phyloP scores from a whole-genome alignment of 495 filamentous ascomycete genomes.

The Ramalina peruviana region DNA sequence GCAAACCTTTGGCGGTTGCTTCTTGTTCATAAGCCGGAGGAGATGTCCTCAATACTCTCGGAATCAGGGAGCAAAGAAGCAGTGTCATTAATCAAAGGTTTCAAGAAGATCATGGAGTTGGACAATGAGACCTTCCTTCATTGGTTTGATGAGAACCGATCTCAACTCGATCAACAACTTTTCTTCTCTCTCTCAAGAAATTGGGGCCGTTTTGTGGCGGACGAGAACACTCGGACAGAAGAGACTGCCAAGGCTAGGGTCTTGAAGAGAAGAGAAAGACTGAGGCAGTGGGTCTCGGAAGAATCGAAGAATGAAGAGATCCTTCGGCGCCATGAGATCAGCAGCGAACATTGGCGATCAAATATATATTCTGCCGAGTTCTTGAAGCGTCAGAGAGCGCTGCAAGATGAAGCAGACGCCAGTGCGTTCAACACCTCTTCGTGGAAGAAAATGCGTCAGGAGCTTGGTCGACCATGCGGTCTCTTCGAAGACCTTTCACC shows the following conservation, averaged over 20 bases:
- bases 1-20: slow-evolving; percentile 80
- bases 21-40: slow-evolving; percentile 84
- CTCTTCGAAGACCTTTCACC: slow-evolving; percentile 52
- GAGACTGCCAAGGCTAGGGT: slow-evolving; percentile 55
- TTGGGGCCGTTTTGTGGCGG: slow-evolving; percentile 73
- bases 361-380: slow-evolving; percentile 89
- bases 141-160: slow-evolving; percentile 78
- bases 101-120: slow-evolving; percentile 69
- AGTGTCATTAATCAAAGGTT: slow-evolving; percentile 49
- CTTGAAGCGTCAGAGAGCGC: slow-evolving; percentile 69
- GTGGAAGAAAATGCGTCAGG: slow-evolving; percentile 57
- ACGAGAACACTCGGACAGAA: slow-evolving; percentile 64
- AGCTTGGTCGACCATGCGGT: slow-evolving; percentile 62
- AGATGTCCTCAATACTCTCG: slow-evolving; percentile 58
- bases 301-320: slow-evolving; percentile 53
- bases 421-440: slow-evolving; percentile 56
- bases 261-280: slow-evolving; percentile 61
- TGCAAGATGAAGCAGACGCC: slow-evolving; percentile 89
- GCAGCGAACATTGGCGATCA: slow-evolving; percentile 78
- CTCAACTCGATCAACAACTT: slow-evolving; percentile 68
- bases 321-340: slow-evolving; percentile 63
- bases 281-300: slow-evolving; percentile 63
- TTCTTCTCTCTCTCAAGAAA: slow-evolving; percentile 58
- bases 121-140: slow-evolving; percentile 74
- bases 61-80: slow-evolving; percentile 48